These are phyloP conservation scores for Graphium sp. DNA, from an alignment of 2,329 filamentous ascomycete genomes.

Conservation along the genomic window DNA sequence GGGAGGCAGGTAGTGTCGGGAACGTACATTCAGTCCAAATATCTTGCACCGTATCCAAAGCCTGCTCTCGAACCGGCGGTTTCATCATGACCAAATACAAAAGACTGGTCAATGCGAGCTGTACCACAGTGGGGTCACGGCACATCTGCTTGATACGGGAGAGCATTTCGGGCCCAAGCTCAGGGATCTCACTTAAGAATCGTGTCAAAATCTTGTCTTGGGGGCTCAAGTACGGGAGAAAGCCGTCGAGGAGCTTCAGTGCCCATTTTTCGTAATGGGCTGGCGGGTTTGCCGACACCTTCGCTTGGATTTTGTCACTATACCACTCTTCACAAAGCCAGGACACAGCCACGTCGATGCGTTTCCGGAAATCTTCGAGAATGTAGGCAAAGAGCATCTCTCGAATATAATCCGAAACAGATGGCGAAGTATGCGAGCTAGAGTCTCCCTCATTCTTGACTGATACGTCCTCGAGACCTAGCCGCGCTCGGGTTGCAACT, in stretches of 20 bases:
- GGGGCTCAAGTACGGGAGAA: conserved; percentile 79
- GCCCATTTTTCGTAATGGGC: conserved; percentile 64
- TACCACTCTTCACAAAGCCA: conserved; percentile 99
- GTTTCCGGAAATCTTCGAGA: conserved; percentile 76
- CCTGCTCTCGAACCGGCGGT: conserved; percentile 44
- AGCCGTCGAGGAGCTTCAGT: conserved; percentile 69
- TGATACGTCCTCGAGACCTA: conserved; percentile 44
- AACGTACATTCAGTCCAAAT: conserved; percentile 50
- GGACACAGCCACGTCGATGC: conserved; percentile 77
- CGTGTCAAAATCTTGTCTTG: conserved; percentile 82
- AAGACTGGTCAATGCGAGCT: conserved; percentile 45
- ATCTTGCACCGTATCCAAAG: conserved; percentile 47
- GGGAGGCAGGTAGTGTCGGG: not conserved
- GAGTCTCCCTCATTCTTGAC: conserved; percentile 40
- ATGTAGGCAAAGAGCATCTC: conserved; percentile 73
- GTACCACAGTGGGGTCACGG: conserved; percentile 47
- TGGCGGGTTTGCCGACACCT: conserved; percentile 16
- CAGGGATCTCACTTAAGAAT: conserved; percentile 81
- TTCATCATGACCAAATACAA: conserved; percentile 52
- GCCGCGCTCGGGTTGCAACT: conserved; percentile 63
- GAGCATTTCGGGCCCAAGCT: conserved; percentile 56
- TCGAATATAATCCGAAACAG: conserved; percentile 54
- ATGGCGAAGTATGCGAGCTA: conserved; percentile 12
- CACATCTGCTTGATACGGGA: conserved; percentile 53
- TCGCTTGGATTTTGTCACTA: conserved; percentile 48